Evolutionary conservation across 2,329 filamentous ascomycete species (phyloP).

Genomic region (Pseudogymnoascus sp.): DNA sequence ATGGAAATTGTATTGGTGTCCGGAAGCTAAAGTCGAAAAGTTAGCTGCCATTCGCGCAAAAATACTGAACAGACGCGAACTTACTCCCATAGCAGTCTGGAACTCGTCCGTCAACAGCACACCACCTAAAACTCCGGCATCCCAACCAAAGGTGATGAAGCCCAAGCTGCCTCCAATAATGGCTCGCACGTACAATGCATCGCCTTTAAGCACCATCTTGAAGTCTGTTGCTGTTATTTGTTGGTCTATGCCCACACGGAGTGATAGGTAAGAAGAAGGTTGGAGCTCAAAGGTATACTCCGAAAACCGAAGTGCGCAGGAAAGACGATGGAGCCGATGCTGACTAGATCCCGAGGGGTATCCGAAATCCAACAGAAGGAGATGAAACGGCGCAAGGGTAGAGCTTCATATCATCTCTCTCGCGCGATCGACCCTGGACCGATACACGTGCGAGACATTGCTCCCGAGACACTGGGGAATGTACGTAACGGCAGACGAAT

Average conservation of each 20-base stretch:
- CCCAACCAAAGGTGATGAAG: slow-evolving; percentile 31
- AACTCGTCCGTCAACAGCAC: slow-evolving; percentile 27
- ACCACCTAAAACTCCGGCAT: slow-evolving; percentile 31
- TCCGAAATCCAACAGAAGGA: neutral
- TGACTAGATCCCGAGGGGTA: neutral
- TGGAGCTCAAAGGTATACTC: neutral
- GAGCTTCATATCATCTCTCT: slow-evolving; percentile 1
- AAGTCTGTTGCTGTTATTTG: neutral
- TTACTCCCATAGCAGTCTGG: slow-evolving; percentile 27
- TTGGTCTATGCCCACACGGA: neutral
- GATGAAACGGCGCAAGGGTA: neutral
- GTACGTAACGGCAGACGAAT: slow-evolving; percentile 9
- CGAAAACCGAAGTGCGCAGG: neutral
- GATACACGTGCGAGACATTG: slow-evolving; percentile 16
- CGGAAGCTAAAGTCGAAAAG: slow-evolving; percentile 17
- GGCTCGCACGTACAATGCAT: neutral
- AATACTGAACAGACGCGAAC: neutral
- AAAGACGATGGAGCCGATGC: neutral
- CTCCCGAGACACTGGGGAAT: slow-evolving; percentile 6
- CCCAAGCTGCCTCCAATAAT: slow-evolving; percentile 18
- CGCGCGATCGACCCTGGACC: slow-evolving; percentile 13
- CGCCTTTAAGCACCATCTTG: slow-evolving; percentile 4
- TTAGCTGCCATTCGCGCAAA: neutral
- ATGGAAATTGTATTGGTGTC: slow-evolving; percentile 25
- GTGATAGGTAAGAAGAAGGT: neutral